These are phyloP conservation scores for Botrytis squamosa DNA, from an alignment of 2,329 filamentous ascomycete species.

Conservation along the genomic window DNA sequence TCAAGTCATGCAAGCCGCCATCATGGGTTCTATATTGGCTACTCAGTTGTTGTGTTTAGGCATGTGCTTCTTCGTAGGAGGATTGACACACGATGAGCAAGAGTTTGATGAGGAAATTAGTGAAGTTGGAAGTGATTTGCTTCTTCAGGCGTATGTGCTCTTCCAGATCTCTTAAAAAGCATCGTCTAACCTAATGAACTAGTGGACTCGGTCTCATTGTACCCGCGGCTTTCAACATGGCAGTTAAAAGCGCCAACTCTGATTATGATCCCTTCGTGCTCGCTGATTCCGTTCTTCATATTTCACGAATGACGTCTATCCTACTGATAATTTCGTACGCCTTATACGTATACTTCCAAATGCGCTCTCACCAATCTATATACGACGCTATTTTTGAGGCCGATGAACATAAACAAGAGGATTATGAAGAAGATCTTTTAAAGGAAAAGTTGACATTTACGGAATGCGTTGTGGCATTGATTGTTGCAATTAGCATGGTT, in stretches of 20 bases:
- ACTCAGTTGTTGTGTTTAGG: slow-evolving; percentile 80
- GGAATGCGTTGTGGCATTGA: slow-evolving; percentile 66
- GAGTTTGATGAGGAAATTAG: slow-evolving; percentile 72
- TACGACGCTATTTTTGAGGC: slow-evolving; percentile 70
- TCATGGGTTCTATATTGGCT: slow-evolving; percentile 78
- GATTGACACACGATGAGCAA: slow-evolving; percentile 65
- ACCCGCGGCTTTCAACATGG: slow-evolving; percentile 49
- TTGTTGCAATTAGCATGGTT: slow-evolving; percentile 65
- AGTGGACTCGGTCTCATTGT: slow-evolving; percentile 50
- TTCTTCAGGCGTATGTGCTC: slow-evolving; percentile 69
- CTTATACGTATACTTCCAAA: slow-evolving; percentile 70
- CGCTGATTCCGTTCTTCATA: slow-evolving; percentile 53
- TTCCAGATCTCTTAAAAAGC: not conserved
- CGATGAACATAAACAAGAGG: slow-evolving; percentile 67
- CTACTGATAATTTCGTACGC: slow-evolving; percentile 69
- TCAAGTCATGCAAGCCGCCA: slow-evolving; percentile 76
- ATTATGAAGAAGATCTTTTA: slow-evolving; percentile 57
- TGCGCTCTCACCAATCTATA: slow-evolving; percentile 71
- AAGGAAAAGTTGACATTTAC: slow-evolving; percentile 72
- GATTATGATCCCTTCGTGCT: slow-evolving; percentile 44
- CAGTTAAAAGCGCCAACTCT: slow-evolving; percentile 35
- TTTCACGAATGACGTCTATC: slow-evolving; percentile 69
- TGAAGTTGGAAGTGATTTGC: slow-evolving; percentile 73
- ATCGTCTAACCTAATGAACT: slow-evolving; percentile 9
- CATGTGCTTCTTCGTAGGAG: slow-evolving; percentile 75